Conservation (phyloP, 768 basidiomycete genomes). For the Amanita exitialis region DNA sequence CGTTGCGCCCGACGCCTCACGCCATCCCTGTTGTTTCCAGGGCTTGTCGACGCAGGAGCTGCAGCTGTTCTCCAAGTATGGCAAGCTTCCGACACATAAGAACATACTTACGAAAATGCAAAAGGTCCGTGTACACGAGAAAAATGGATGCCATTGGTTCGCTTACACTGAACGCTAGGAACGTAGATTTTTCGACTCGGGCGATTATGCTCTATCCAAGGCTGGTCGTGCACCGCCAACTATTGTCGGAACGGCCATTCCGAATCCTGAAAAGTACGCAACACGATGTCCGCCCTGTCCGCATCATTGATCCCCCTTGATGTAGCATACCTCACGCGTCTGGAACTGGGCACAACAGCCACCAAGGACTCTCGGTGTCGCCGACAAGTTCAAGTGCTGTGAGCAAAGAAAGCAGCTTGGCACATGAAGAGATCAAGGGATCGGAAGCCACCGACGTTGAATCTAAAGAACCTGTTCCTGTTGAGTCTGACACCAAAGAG, state of each 20-base stretch:
- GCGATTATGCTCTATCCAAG: conserved; percentile 96
- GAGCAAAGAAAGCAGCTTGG: conserved; percentile 50
- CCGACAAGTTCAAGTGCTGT: conserved; percentile 65
- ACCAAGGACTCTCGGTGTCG: conserved; percentile 57
- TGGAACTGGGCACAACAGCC: conserved; percentile 33
- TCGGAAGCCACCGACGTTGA: conserved; percentile 5
- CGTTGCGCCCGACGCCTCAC: not conserved
- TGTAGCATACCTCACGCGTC: conserved; percentile 88
- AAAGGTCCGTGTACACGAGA: conserved; percentile 47
- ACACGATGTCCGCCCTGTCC: conserved; percentile 5
- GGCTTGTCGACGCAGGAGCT: conserved; percentile 84
- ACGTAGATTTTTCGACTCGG: conserved; percentile 98
- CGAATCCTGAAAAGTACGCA: conserved; percentile 92
- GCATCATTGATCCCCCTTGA: conserved; percentile 11
- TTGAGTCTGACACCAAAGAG: not conserved
- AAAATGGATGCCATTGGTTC: not conserved
- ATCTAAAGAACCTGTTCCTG: not conserved
- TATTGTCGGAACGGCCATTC: conserved; percentile 90
- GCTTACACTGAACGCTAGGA: conserved; percentile 44
- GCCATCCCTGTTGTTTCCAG: conserved; percentile 25
- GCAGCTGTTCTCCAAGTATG: conserved; percentile 90
- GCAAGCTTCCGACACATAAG: conserved; percentile 91
- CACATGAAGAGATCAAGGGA: conserved; percentile 27
- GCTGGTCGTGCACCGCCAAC: conserved; percentile 86
- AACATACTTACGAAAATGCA: conserved; percentile 91